Evolutionary conservation across 2,329 filamentous ascomycete genomes (phyloP).

Genomic region (Fusarium chuoi): DNA sequence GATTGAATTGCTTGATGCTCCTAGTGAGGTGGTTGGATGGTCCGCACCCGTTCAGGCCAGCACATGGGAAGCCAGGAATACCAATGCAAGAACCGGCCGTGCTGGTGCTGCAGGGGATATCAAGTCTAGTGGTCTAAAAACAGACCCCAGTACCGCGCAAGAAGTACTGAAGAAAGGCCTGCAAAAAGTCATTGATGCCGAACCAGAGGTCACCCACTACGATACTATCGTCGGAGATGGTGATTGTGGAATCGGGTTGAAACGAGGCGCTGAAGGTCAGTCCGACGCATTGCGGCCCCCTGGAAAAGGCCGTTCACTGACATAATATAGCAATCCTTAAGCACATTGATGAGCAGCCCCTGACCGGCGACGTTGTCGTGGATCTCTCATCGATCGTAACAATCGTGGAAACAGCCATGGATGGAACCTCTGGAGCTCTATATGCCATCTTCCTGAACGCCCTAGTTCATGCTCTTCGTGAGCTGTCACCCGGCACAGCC

Average conservation of each 20-base stretch:
- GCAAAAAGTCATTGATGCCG: conserved; percentile 70
- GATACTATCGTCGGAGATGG: conserved; percentile 90
- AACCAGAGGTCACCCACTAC: conserved; percentile 77
- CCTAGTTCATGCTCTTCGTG: conserved; percentile 72
- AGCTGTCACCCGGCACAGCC: conserved; percentile 53
- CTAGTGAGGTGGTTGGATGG: conserved; percentile 77
- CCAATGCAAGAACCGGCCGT: conserved; percentile 56
- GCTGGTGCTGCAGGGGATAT: conserved; percentile 46
- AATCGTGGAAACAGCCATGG: conserved; percentile 68
- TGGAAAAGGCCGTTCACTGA: conserved; percentile 27
- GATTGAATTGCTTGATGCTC: conserved; percentile 76
- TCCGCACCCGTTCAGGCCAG: conserved; percentile 68
- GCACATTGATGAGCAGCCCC: conserved; percentile 56
- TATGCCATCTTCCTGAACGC: conserved; percentile 91
- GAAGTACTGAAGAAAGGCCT: conserved; percentile 67
- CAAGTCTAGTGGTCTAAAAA: conserved; percentile 60
- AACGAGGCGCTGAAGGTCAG: conserved; percentile 82
- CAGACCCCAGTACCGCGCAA: conserved; percentile 63
- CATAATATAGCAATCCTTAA: conserved; percentile 59
- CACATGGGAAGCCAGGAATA: conserved; percentile 71
- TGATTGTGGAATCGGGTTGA: conserved; percentile 87
- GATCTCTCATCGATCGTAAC: conserved; percentile 64
- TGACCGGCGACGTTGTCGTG: conserved; percentile 63
- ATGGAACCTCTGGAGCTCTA: conserved; percentile 69
- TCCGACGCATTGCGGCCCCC: neutral